Evolutionary conservation across 2,329 filamentous ascomycete genomes (phyloP).

Genomic region (Ceratocystis cubensis): DNA sequence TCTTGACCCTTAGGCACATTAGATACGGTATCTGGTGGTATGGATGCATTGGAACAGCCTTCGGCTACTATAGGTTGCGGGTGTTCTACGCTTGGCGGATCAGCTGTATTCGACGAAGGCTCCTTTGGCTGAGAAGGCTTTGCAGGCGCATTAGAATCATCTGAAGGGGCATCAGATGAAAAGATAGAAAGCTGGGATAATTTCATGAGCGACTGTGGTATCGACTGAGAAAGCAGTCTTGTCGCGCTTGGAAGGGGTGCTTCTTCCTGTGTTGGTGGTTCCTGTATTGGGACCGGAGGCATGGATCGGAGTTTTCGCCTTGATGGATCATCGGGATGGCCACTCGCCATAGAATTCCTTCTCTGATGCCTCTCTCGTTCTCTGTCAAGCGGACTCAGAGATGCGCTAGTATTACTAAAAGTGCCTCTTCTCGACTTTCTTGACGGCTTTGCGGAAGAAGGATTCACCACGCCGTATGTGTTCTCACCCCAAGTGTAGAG

Average conservation of each 20-base stretch:
- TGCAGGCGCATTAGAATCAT: background rate
- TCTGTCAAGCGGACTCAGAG: background rate
- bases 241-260: slow-evolving; percentile 5
- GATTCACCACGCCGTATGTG: slow-evolving; percentile 69
- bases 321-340: slow-evolving; percentile 4
- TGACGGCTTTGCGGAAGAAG: slow-evolving; percentile 13
- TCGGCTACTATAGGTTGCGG: background rate
- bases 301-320: slow-evolving; percentile 15
- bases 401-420: slow-evolving; percentile 8
- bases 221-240: background rate
- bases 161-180: background rate
- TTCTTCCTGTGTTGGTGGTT: slow-evolving; percentile 20
- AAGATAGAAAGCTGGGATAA: background rate
- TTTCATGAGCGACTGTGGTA: slow-evolving; percentile 1
- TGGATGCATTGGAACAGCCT: background rate
- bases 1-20: background rate
- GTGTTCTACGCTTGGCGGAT: background rate
- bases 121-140: background rate
- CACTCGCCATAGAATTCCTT: background rate
- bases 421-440: slow-evolving; percentile 18
- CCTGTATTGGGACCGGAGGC: slow-evolving; percentile 12
- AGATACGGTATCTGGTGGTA: background rate
- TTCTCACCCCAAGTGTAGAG: slow-evolving; percentile 72
- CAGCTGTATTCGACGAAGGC: background rate
- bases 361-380: slow-evolving; percentile 4